Base-by-base conservation (phyloP, 2,329 filamentous ascomycete species). In the Neofusicoccum umdonicola region DNA sequence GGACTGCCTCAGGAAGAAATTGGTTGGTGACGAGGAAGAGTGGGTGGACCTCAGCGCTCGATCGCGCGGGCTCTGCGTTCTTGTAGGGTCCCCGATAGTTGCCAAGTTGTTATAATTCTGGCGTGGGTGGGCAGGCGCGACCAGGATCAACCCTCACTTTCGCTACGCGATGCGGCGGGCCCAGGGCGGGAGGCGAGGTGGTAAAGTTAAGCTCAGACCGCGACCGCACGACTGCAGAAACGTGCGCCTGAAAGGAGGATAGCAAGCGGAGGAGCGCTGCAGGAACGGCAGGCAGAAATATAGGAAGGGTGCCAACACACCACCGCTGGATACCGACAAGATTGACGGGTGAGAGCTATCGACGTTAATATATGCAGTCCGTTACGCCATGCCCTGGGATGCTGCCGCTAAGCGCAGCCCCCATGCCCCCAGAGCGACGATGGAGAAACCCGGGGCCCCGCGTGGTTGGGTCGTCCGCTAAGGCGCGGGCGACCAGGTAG, bases 371-470 rank as follows among this genome's bases (percentile, higher is more conserved):
- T 47, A 47, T 45, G 27, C 42, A 47, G 7, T 13, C 31, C n/a
- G 39, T 15, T 8, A n/a, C 54, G 41, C 54, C 39, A 45, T 45
- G 54, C 13, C 54, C 22, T 34, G 41, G 41, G 37, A 13, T 47
- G 31, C 11, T 47, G 56, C 56, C 39, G 41, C 54, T 45, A 58
- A 56, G 19, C 3, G 41, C 6, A 45, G 12, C 19, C 34, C 31
- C 54, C 54, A 9, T 58, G 54, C 12, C 12, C 37, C 52, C 19
- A 3, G 27, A 19, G 4, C 22, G 31, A 47, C 11, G 13, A 60
- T 37, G 56, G 56, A 60, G 42, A 47, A 60, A 22, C 31, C 54
- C 56, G 56, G 56, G 56, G 42, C 42, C 56, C 56, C 42, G 42
- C 42, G 31, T 47, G 56, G 34, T 47, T 37, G 17, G 56, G 13